Evolutionary conservation across 1,139 yeast genomes (phyloP).

Genomic region (Blastobotrys niveus): DNA sequence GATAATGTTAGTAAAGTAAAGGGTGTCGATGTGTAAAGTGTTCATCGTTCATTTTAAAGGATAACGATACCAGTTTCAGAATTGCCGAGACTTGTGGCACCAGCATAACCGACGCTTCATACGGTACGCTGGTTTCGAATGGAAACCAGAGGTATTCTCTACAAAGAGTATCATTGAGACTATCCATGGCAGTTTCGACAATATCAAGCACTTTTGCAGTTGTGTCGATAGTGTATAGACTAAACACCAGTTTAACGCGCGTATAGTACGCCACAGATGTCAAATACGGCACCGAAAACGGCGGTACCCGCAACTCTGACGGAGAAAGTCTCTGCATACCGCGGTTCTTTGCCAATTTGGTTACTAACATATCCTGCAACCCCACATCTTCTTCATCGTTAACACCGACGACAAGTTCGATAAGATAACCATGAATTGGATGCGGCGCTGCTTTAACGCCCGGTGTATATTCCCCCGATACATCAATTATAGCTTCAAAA

Average conservation of each 20-base stretch:
- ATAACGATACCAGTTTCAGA: too few species aligned
- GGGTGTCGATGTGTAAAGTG: too few species aligned
- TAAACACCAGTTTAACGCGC: not conserved
- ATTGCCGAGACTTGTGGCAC: too few species aligned
- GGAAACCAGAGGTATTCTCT: not conserved
- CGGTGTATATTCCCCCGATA: not conserved
- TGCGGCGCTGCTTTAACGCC: not conserved
- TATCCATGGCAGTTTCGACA: not conserved
- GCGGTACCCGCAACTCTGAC: too few species aligned
- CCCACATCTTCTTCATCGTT: not conserved
- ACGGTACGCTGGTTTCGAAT: not conserved
- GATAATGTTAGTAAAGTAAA: too few species aligned
- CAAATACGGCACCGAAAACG: not conserved
- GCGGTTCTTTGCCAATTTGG: too few species aligned
- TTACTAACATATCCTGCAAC: not conserved
- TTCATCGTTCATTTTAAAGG: too few species aligned
- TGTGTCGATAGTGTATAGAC: not conserved
- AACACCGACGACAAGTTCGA: not conserved
- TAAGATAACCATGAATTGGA: constrained; percentile 2
- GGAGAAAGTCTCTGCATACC: too few species aligned
- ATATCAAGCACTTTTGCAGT: not conserved
- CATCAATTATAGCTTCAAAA: not conserved
- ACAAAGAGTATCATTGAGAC: not conserved
- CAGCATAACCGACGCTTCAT: too few species aligned
- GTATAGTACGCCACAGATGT: not conserved